Conservation (phyloP, 2,329 filamentous ascomycete genomes). For the Bipolaris zeicola region DNA sequence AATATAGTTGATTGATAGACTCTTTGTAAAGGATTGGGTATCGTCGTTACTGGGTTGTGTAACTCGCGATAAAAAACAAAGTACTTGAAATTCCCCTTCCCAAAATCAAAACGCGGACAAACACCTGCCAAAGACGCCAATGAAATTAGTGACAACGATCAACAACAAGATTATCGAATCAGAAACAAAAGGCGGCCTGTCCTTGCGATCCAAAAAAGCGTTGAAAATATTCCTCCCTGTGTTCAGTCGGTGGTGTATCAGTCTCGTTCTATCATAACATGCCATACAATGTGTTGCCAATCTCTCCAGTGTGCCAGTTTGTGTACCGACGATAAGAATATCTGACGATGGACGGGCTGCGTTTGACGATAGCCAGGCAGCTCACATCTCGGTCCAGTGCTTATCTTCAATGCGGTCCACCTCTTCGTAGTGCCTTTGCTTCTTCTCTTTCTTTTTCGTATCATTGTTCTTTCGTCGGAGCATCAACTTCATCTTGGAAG, state of each 20-base stretch:
- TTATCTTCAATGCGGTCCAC: constrained; percentile 40
- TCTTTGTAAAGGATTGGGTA: constrained; percentile 9
- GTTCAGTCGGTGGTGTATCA: not conserved
- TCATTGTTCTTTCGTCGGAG: constrained; percentile 31
- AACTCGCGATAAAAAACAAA: constrained; percentile 5
- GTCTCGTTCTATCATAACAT: not conserved
- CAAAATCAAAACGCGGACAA: not conserved
- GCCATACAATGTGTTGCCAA: not conserved
- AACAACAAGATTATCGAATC: constrained; percentile 9
- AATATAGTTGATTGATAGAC: constrained; percentile 7
- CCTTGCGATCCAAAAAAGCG: not conserved
- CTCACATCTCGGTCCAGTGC: constrained; percentile 47
- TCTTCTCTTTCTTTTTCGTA: constrained; percentile 36
- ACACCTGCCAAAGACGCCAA: constrained; percentile 6
- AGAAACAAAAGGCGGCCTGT: constrained; percentile 1
- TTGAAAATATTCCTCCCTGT: not conserved
- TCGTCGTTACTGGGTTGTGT: constrained; percentile 11
- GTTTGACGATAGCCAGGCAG: not conserved
- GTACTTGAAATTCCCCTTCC: constrained; percentile 4
- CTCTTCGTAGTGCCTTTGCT: constrained; percentile 30
- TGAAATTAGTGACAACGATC: constrained; percentile 6
- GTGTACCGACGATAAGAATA: no score
- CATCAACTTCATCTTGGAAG: constrained; percentile 39
- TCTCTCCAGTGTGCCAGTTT: not conserved
- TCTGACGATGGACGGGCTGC: not conserved